Evolutionary conservation across 1,139 yeast species (phyloP), one percentile per base, ranked within the genome.

Genomic region (Taphrina communis): DNA sequence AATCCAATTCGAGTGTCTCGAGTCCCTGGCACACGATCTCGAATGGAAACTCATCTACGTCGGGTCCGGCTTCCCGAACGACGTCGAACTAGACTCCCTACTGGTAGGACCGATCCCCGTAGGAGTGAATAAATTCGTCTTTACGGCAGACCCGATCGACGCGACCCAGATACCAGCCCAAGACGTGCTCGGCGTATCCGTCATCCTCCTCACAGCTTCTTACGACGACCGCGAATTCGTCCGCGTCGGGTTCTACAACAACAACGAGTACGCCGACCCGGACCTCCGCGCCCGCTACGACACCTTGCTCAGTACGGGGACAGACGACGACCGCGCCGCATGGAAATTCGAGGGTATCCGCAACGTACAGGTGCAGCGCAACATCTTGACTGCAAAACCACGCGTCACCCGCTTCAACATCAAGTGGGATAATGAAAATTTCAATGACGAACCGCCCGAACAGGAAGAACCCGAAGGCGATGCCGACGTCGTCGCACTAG

Each of bases 31-130:
- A n/a, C 68, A 70, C 53, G 70, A 94, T 77, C 82, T 94, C 71
- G 99, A 95, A 78, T 94, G 99, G 99, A 94, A 94, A 78, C 82
- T 94, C 72, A 94, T 97, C 3, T 94, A 94, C 75, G 99, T 94
- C 65, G 99, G 99, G 0, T 90, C 97, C 8, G 92, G 97, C 0
- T 84, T 95, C 68, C 91, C 97, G 46, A 76, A 72, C 67, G 99
- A 94, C 78, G 99, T 95, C 79, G 98, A 93, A 77, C 82, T 94
- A 69, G 99, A 94, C 76, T 91, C 97, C 1, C 87, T 95, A 59
- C 81, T 95, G 36, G 99, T 94, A 4, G 99, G 99, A 0, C 99
- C 99, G 0, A 97, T 94, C 3, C 99, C 99, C 0, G 96, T 94
- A 4, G 99, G 99, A 0, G 87, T 94, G 66, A 94, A 94, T 77